Conservation (phyloP, 2,329 filamentous ascomycete genomes). For the Diaporthe capsici region DNA sequence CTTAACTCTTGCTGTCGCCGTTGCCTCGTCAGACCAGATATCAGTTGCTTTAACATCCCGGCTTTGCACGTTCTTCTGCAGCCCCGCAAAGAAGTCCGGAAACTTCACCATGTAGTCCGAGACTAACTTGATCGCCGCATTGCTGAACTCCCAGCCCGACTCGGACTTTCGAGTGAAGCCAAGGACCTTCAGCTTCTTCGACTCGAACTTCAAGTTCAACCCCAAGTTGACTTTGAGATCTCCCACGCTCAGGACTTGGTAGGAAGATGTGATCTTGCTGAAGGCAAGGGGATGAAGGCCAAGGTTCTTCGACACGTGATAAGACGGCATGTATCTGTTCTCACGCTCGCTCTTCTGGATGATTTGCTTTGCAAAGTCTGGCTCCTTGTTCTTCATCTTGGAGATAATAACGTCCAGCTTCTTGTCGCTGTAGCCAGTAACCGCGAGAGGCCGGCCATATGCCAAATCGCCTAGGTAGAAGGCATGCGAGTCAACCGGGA, state of each 20-base stretch:
- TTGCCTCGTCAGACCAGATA: slow-evolving; percentile 81
- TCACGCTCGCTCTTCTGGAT: slow-evolving; percentile 77
- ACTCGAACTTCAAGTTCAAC: slow-evolving; percentile 97
- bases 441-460: slow-evolving; percentile 90
- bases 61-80: slow-evolving; percentile 87
- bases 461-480: slow-evolving; percentile 97
- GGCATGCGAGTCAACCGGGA: slow-evolving; percentile 83
- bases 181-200: slow-evolving; percentile 93
- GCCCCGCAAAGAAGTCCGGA: slow-evolving; percentile 93
- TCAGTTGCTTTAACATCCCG: slow-evolving; percentile 88
- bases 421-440: slow-evolving; percentile 79
- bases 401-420: slow-evolving; percentile 87
- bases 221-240: slow-evolving; percentile 90
- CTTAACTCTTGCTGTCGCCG: slow-evolving; percentile 86
- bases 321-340: slow-evolving; percentile 88
- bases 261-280: slow-evolving; percentile 96
- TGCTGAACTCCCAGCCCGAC: slow-evolving; percentile 96
- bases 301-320: slow-evolving; percentile 86
- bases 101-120: slow-evolving; percentile 93
- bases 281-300: slow-evolving; percentile 87
- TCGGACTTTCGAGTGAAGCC: slow-evolving; percentile 91
- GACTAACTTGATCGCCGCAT: slow-evolving; percentile 84
- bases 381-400: slow-evolving; percentile 78
- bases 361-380: slow-evolving; percentile 84
- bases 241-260: slow-evolving; percentile 83